Base-by-base conservation (phyloP, 2,329 filamentous ascomycete genomes). In the Celoporthe dispersa region DNA sequence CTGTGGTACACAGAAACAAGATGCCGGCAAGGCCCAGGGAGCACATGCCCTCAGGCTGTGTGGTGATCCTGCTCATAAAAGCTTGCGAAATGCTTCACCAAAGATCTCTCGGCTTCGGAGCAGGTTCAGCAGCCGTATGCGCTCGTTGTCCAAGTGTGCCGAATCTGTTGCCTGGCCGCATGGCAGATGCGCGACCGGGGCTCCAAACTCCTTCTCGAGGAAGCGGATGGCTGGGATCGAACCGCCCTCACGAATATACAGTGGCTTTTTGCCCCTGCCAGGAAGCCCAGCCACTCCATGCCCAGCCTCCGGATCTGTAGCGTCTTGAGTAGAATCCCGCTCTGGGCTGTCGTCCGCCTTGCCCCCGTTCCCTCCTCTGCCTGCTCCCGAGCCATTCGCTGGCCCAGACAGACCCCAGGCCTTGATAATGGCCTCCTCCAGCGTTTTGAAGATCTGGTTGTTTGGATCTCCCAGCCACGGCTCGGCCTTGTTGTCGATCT, bases 241-340 rank as follows among this genome's bases (percentile, higher is more conserved):
- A 6, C 96, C 96, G 16, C 96, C 96, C 81, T 99, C 96, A 12
- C 96, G 89, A 74, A 99, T 99, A 78, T 97, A 98, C 3, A 99
- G 84, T 0, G 94, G 95, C 75, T 90, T 92, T 9, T 83, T 80
- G 14, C 76, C 75, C 72, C 83, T 84, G 4, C 82, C 80, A 51
- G 68, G 16, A 37, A 44, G 51, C 11, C 19, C 41, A 16, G 33
- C 31, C 1, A 31, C 4, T 2, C 35, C 28, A 9, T 7, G 16
- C 35, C 31, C 55, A 16, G 53, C 12, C 37, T 39, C 51, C 0
- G 65, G 44, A 3, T 62, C 37, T 12, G 39, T 48, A 16, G 14
- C 6, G 22, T 53, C 25, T 66, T 31, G 65, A 33, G 48, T n/a
- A 12, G 31, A 4, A 22, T 48, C 64, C 16, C 33, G 28, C 31